These are phyloP conservation scores for Cutaneotrichosporon cavernicola DNA, from an alignment of 1,284 basidiomycete species.

Conservation along the genomic window DNA sequence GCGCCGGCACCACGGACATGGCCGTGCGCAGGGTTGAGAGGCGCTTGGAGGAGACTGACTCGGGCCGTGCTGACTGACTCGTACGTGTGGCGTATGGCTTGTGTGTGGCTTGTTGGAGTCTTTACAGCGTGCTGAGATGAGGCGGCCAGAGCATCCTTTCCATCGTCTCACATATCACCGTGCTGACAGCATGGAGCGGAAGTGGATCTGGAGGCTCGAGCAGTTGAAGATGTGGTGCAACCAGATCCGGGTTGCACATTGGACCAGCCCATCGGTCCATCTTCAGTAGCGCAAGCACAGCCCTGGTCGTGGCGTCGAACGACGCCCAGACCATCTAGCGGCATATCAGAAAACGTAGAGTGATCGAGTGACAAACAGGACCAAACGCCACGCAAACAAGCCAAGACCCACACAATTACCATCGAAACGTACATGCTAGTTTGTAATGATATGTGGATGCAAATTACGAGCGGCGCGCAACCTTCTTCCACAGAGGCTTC, in stretches of 20 bases:
- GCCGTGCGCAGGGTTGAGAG: not conserved
- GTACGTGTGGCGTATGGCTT: too few relatives aligned
- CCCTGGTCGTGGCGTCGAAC: not conserved
- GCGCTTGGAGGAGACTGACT: not conserved
- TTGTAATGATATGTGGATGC: constrained; percentile 1
- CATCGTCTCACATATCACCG: not conserved
- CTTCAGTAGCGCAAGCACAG: too few relatives aligned
- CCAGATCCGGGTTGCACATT: not conserved
- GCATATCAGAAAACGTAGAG: not conserved
- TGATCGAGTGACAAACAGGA: not conserved
- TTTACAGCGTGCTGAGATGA: not conserved
- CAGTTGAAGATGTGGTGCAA: not conserved
- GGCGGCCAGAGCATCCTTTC: not conserved
- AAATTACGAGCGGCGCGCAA: constrained; percentile 3
- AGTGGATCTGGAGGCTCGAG: not conserved
- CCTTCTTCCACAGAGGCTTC: constrained; percentile 27
- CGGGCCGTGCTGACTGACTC: not conserved
- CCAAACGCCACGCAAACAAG: too few relatives aligned
- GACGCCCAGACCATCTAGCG: not conserved
- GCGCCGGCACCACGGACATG: not conserved
- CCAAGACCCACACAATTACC: not conserved
- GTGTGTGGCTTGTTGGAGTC: too few relatives aligned
- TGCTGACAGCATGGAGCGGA: not conserved
- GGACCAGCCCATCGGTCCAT: too few relatives aligned
- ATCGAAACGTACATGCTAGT: constrained; percentile 6